Base-by-base conservation (phyloP, 2,329 filamentous ascomycete species). In the Diaporthe humulicola region DNA sequence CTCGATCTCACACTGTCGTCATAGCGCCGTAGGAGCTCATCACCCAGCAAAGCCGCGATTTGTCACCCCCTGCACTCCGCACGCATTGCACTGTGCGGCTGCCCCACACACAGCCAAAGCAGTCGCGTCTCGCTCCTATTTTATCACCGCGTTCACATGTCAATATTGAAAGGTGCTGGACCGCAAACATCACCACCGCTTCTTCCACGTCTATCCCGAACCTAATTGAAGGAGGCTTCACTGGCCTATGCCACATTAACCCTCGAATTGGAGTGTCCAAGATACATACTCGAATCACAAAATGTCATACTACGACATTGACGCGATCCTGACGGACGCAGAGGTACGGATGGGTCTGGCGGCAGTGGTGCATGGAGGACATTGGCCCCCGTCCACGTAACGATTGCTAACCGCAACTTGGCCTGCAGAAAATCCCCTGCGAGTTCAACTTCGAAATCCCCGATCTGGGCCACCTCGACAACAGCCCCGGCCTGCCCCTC, bases 361-460 rank as follows among this genome's bases (percentile, higher is more conserved):
- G 7, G 36, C 25, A 42, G 3, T 12, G n/a, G 3, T 50, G 45
- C 1, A 9, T 2, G 36, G 30, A 14, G 22, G 61, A 52, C 40
- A 52, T 28, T 52, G 14, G 22, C 19, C 14, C 14, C 2, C 1
- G 12, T 36, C 50, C 9, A 48, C 5, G 12, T n/a, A 28, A 33
- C 38, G 14, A 36, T 42, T 70, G 71, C 70, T 64, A 56, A 69
- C 22, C 19, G 12, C 14, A 17, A 8, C 4, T 33, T 69, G 58
- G 28, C 73, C 57, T 25, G 36, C 79, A 98, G 92, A 98, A 98
- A 94, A 91, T 98, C 42, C 96, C 97, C 54, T 98, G 96, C 87
- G 97, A 94, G 70, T 98, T 98, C 85, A 94, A 98, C 81, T 90
- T 98, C 81, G 94, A 96, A 75, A 93, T 98, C 42, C 93, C 95